Evolutionary conservation across 2,329 filamentous ascomycete genomes (phyloP), one percentile per base, ranked within the genome.

Genomic region (Fusarium oxysporum): DNA sequence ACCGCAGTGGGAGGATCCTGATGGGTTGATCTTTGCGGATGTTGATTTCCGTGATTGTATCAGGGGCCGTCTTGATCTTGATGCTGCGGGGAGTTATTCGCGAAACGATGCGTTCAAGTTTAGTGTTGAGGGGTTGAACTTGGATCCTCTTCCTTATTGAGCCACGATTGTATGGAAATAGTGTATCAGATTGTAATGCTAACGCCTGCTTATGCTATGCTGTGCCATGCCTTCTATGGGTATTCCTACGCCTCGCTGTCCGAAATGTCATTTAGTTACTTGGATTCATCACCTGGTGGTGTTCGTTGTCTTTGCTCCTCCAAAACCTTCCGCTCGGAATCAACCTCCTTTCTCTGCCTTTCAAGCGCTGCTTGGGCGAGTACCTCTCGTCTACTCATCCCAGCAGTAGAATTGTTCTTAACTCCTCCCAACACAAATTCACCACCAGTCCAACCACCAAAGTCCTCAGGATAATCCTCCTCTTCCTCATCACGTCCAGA

Each of bases 21-120:
- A 89, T 8, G 88, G 90, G 0, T 80, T 97, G 35, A 83, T 95
- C 57, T 88, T 89, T 38, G 86, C 89, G 1, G 93, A 96, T 72
- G 91, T 95, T 7, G 94, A 98, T 78, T 92, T 98, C 77, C 93
- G 97, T 53, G 94, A 97, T 74, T 97, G 95, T 76, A 89, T 95
- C 73, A 87, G 93, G 14, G 95, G 95, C 0, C 85, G 94, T 58
- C 80, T 97, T 72, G 95, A 97, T 80, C 81, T 97, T 51, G 95
- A 97, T 83, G 91, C 93, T 41, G 94, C 90, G 5, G 95, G 95
- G 0, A 95, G 92, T 78, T 97, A 97, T 81, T 95, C 94, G 5
- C 88, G 94, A 61, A 91, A 89, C 68, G 90, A 92, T 79, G 85
- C 87, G 7, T 92, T 92, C 81, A 88, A 86, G 77, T 84, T 92